Evolutionary conservation across 2,329 filamentous ascomycete species (phyloP), one percentile per base, ranked within the genome.

Genomic region (Fusarium sp.): DNA sequence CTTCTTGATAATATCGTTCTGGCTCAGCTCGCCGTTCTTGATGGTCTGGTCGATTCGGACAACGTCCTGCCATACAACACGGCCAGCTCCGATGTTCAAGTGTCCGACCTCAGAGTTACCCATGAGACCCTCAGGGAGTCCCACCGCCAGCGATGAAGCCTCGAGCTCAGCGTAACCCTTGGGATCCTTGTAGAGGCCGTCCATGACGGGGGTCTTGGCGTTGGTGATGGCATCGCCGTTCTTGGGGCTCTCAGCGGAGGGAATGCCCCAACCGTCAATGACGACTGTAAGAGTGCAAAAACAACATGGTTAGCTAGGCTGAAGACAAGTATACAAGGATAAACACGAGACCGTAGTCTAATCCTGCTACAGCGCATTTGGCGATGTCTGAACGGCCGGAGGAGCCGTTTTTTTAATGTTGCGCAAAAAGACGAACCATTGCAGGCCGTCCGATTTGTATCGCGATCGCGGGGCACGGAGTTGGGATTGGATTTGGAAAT

Each of bases 81-180:
- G 88, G 60, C 96, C 96, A 62, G 96, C 96, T 75, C 96, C 96
- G 79, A 99, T 98, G 86, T 99, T 99, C 84, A 99, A 82, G 82
- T 99, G 96, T 66, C 96, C 96, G 79, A 99, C 96, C 82, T 99
- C 96, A 74, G 93, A 97, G 86, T 99, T 99, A 71, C 96, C 96
- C 96, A 99, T 99, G 71, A 99, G 85, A 62, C 96, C 96, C 79
- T 99, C 94, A 20, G 96, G 96, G 53, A 99, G 88, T 71, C 96
- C 96, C 70, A 99, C 96, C 45, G 96, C 96, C 63, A 97, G 88
- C 43, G 96, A 98, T 4, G 96, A 98, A 60, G 96, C 96, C 75
- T 99, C 96, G 66, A 99, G 90, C 83, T 96, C 90, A 69, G 92
- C 93, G 83, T 91, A 99, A 65, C 94, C 94, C 75, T 95, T 90